These are phyloP conservation scores for Hypoxylon sp. DNA, from an alignment of 2,329 filamentous ascomycete genomes.

Conservation along the genomic window DNA sequence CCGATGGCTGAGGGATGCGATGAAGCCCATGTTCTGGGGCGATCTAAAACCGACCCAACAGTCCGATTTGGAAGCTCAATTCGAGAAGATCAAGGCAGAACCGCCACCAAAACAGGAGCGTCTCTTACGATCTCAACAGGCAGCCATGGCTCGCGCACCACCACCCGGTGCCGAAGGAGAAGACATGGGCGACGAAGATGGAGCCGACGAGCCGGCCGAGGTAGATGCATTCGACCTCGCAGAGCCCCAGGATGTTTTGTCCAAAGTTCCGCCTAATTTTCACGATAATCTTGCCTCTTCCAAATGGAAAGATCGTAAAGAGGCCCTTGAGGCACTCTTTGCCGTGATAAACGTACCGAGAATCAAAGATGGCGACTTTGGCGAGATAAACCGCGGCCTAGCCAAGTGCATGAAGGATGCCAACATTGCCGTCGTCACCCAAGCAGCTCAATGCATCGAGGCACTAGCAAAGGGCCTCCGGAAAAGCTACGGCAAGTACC, in stretches of 20 bases:
- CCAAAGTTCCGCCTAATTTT: conserved; percentile 85
- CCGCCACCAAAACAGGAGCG: conserved; percentile 89
- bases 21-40: conserved; percentile 98
- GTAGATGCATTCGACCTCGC: conserved; percentile 85
- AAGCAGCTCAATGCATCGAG: conserved; percentile 93
- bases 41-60: conserved; percentile 97
- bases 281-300: conserved; percentile 86
- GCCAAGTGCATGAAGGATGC: conserved; percentile 99
- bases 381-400: conserved; percentile 83
- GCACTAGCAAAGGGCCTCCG: conserved; percentile 87
- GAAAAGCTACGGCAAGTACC: conserved; percentile 82
- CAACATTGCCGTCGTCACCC: conserved; percentile 92
- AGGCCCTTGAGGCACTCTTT: conserved; percentile 86
- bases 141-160: conserved; percentile 78
- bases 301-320: conserved; percentile 99
- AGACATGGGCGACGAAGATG: conserved; percentile 69
- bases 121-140: conserved; percentile 89
- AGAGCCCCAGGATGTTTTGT: conserved; percentile 87
- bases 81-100: conserved; percentile 92
- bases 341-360: conserved; percentile 83
- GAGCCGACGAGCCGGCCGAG: conserved; percentile 74
- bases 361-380: conserved; percentile 91
- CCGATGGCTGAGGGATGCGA: conserved; percentile 95
- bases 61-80: conserved; percentile 90
- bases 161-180: conserved; percentile 68